Conservation (phyloP, 108 stramenopile species). For the Cyclostephanos invisitatus region DNA sequence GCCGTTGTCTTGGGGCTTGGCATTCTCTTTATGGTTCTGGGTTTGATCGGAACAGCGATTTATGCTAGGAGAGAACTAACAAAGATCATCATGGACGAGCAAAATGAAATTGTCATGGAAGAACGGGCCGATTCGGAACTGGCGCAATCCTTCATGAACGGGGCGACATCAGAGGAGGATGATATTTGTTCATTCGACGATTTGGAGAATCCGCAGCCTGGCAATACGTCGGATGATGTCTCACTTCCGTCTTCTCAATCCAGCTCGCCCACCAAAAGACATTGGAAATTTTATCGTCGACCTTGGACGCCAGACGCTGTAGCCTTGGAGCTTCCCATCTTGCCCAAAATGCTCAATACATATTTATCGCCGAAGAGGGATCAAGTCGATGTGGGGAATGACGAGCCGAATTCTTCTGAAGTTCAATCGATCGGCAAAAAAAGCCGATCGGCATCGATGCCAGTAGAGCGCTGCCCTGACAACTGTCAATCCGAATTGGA, state of each 20-base stretch:
- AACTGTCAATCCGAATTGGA: background rate
- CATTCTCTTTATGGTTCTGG: constrained; percentile 32
- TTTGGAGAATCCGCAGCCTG: constrained; percentile 24
- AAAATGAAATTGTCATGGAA: constrained; percentile 25
- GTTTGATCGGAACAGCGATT: constrained; percentile 40
- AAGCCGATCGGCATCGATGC: background rate
- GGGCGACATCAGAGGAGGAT: constrained; percentile 1
- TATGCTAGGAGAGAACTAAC: constrained; percentile 44
- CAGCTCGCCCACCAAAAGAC: background rate
- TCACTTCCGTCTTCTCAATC: background rate
- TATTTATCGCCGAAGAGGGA: constrained; percentile 1
- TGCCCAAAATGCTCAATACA: constrained; percentile 26
- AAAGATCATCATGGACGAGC: constrained; percentile 45
- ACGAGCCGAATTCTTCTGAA: background rate
- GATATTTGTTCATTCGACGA: constrained; percentile 12
- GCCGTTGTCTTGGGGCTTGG: constrained; percentile 41
- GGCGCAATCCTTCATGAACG: constrained; percentile 1
- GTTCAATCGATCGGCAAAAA: background rate
- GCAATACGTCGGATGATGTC: constrained; percentile 7
- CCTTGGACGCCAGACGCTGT: constrained; percentile 33
- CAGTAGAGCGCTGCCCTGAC: background rate
- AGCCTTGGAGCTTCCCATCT: constrained; percentile 31
- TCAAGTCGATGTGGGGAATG: background rate
- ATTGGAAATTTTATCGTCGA: background rate
- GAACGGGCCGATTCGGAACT: constrained; percentile 12